Base-by-base conservation (phyloP, 345 rosid genomes). In the Populus deltoides region DNA sequence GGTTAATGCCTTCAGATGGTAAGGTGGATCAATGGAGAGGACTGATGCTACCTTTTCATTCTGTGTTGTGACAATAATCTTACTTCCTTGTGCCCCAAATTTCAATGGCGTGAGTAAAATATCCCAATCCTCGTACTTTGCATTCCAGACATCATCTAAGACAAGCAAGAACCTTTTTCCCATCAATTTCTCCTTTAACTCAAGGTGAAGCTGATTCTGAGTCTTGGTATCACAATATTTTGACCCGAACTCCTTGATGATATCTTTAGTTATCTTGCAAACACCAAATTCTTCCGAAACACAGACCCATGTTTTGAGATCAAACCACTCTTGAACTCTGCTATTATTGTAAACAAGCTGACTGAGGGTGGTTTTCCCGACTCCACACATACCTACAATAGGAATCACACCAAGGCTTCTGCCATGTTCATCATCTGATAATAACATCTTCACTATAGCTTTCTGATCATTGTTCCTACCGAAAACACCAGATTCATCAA, bases 401-500 rank as follows among this genome's bases (percentile, higher is more conserved):
- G 85, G 80, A 73, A 79, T 53, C 33, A 79, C 80, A 69, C 74
- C 67, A 15, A 72, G 41, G 24, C 31, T 35, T 22, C 35, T 24
- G 17, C 6, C 24, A 29, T 31, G 8, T 7, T 18, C 1, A 36
- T 66, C 45, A 47, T 75, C 77, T 7, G 43, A 68, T 27, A 67
- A 2, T 2, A 82, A 15, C 67, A 75, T 16, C 47, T 72, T 35
- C 3, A 71, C 8, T 17, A 82, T 25, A 2, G 3, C 49, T 43
- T 55, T 62, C 24, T 45, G 72, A 25, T 82, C 85, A 15, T 27
- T 39, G 49, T 71, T 68, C 57, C 85, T 82, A 0, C 82, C 85
- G 63, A 45, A 79, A 22, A 83, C 80, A 72, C 78, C 75, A 61
- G 80, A 82, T 33, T 75, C 78, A 71, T 78, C 80, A 2, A 75